These are phyloP conservation scores for Coemansia erecta DNA, from an alignment of 192 early-diverging fungal species.

Conservation along the genomic window DNA sequence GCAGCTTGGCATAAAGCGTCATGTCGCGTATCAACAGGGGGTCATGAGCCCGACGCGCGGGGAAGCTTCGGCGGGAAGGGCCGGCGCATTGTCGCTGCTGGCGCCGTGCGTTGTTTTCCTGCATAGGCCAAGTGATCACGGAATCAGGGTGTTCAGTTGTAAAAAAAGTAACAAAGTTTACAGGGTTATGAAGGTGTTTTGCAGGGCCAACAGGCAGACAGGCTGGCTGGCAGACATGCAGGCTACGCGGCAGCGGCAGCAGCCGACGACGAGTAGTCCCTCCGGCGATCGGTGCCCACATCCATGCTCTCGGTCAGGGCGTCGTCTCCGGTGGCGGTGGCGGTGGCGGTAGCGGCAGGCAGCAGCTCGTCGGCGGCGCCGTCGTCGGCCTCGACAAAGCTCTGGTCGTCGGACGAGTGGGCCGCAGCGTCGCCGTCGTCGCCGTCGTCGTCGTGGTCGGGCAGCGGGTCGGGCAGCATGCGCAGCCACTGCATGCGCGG, in stretches of 20 bases:
- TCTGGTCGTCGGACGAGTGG: slow-evolving; percentile 36
- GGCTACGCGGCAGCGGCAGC: slow-evolving; percentile 5
- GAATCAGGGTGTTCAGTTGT: too few species aligned
- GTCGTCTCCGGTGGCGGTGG: slow-evolving; percentile 18
- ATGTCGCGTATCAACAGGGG: too few species aligned
- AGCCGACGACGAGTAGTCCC: slow-evolving; percentile 12
- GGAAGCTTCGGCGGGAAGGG: too few species aligned
- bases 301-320: slow-evolving; percentile 58
- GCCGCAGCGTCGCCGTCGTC: slow-evolving; percentile 13
- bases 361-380: slow-evolving; percentile 4
- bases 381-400: slow-evolving; percentile 34
- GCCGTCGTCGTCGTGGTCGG: slow-evolving; percentile 9
- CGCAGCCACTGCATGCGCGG: slow-evolving; percentile 94
- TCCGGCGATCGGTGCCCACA: slow-evolving; percentile 63
- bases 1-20: too few species aligned
- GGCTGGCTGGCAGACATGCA: neutral
- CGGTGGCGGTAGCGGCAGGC: slow-evolving; percentile 1
- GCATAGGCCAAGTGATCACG: too few species aligned
- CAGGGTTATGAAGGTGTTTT: neutral
- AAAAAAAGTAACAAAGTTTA: too few species aligned
- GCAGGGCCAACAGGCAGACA: neutral
- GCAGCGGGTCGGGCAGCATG: slow-evolving; percentile 34
- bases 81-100: too few species aligned
- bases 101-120: too few species aligned
- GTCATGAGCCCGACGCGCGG: too few species aligned